Evolutionary conservation across 2,329 filamentous ascomycete species (phyloP).

Genomic region (Penicillium italicum): DNA sequence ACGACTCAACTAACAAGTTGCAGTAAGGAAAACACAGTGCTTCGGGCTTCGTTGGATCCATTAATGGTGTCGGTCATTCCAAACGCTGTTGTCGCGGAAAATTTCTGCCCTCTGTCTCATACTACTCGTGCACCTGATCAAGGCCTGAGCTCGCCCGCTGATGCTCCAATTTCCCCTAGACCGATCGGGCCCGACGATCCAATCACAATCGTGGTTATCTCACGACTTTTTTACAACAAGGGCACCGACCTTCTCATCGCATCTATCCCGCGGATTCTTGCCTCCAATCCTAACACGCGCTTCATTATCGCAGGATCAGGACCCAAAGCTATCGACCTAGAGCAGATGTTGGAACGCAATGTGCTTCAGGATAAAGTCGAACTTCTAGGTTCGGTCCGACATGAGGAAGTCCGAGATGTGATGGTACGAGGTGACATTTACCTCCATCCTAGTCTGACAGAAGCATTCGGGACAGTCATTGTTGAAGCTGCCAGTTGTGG

Average conservation of each 20-base stretch:
- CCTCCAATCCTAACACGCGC: slow-evolving; percentile 83
- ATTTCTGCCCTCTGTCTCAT: slow-evolving; percentile 72
- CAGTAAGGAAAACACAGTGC: slow-evolving; percentile 96
- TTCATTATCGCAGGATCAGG: slow-evolving; percentile 97
- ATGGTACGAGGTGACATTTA: slow-evolving; percentile 98
- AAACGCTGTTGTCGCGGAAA: slow-evolving; percentile 94
- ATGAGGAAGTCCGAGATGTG: slow-evolving; percentile 94
- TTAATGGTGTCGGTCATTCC: slow-evolving; percentile 97
- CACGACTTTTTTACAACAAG: slow-evolving; percentile 97
- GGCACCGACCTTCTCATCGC: slow-evolving; percentile 96
- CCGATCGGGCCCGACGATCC: slow-evolving; percentile 76
- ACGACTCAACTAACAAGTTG: background rate
- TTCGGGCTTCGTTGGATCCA: slow-evolving; percentile 89
- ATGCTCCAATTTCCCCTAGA: slow-evolving; percentile 55
- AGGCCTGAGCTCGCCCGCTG: slow-evolving; percentile 20
- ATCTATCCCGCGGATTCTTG: slow-evolving; percentile 86
- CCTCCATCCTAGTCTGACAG: slow-evolving; percentile 88
- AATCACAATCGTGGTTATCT: slow-evolving; percentile 96
- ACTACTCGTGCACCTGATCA: slow-evolving; percentile 39
- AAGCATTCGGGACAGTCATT: slow-evolving; percentile 96
- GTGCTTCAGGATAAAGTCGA: slow-evolving; percentile 91
- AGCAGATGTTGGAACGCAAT: slow-evolving; percentile 96
- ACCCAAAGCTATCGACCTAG: slow-evolving; percentile 93
- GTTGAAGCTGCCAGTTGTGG: slow-evolving; percentile 96
- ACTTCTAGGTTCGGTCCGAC: slow-evolving; percentile 84